Evolutionary conservation across 768 basidiomycete genomes (phyloP), one percentile per base, ranked within the genome.

Genomic region (Termitomyces sp.): DNA sequence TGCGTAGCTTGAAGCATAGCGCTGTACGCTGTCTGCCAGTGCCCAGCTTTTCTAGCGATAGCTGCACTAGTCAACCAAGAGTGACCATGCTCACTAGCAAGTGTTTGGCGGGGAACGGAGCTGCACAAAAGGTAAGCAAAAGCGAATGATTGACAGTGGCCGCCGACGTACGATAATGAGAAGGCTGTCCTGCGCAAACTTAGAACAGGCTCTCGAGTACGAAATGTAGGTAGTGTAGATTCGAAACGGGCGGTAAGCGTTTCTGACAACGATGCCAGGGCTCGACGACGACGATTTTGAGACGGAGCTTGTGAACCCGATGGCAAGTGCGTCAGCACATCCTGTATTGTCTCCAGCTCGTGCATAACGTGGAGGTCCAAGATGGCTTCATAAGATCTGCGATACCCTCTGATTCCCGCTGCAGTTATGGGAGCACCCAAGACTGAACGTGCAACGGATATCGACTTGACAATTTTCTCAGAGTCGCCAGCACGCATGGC

Each of bases 21-120:
- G 64, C 91, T 97, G 67, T 98, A 99, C 2, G 97, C 93, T 0
- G 96, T 98, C 72, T 98, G 96, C 77, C 84, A 87, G 66, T 98
- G 94, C 0, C 92, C 89, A 3, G 94, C 90, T 66, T 98, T 99
- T 34, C 97, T 77, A 34, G 97, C 97, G 54, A 94, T 93, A 67
- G 95, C 98, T n/a, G 95, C 88, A 57, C 88, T 98, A 26, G 82
- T 77, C 12, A 98, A 78, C 97, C 97, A 99, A 1, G 92, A 85
- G 45, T 80, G 79, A 3, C 93, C 88, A 37, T 95, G 85, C 61
- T 88, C 85, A 14, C 71, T 71, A 34, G 67, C 74, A n/a, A 82
- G 68, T 40, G 68, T 70, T 14, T 71, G 63, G 45, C 72, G 71
- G 26, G 72, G 66, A 40, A 67, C 67, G 28, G 71, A 66, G 19